A percentile compares a stretch with the other conserved stretches of the same genome.
Conservation (phyloP, 1,284 basidiomycete genomes). For the Ustilago vetiveriae region DNA sequence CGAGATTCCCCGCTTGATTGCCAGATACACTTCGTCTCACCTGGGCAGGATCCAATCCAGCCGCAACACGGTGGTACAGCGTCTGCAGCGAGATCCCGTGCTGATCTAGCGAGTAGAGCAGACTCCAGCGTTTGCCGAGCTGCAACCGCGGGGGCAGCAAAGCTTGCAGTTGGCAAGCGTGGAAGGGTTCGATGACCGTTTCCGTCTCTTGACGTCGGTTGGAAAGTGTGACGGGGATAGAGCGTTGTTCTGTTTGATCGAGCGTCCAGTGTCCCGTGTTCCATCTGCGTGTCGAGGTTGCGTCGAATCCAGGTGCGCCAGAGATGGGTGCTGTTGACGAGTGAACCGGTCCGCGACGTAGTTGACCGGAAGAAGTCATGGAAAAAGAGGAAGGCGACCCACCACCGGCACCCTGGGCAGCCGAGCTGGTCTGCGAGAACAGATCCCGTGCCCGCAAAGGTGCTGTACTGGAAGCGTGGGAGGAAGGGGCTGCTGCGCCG, state of each 20-base stretch:
- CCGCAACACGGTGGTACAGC: slow-evolving; percentile 69
- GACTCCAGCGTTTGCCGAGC: slow-evolving; percentile 81
- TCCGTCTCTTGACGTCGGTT: slow-evolving; percentile 60
- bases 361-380: slow-evolving; percentile 7
- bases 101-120: slow-evolving; percentile 92
- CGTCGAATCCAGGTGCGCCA: slow-evolving; percentile 62
- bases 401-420: neutral
- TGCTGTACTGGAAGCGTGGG: slow-evolving; percentile 4
- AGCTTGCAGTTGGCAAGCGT: slow-evolving; percentile 59
- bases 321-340: slow-evolving; percentile 43
- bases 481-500: slow-evolving; percentile 23
- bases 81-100: slow-evolving; percentile 92
- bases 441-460: slow-evolving; percentile 35
- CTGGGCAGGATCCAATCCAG: slow-evolving; percentile 37
- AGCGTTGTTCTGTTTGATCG: slow-evolving; percentile 24
- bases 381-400: slow-evolving; percentile 1
- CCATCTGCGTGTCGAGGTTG: slow-evolving; percentile 45
- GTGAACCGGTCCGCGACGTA: slow-evolving; percentile 28
- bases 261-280: slow-evolving; percentile 64
- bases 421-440: slow-evolving; percentile 11
- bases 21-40: slow-evolving; percentile 7
- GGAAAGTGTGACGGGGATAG: slow-evolving; percentile 52
- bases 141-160: slow-evolving; percentile 80
- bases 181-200: slow-evolving; percentile 50
- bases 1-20: neutral